Base-by-base conservation (phyloP, 2,329 filamentous ascomycete genomes). In the Spiromastix sp. region DNA sequence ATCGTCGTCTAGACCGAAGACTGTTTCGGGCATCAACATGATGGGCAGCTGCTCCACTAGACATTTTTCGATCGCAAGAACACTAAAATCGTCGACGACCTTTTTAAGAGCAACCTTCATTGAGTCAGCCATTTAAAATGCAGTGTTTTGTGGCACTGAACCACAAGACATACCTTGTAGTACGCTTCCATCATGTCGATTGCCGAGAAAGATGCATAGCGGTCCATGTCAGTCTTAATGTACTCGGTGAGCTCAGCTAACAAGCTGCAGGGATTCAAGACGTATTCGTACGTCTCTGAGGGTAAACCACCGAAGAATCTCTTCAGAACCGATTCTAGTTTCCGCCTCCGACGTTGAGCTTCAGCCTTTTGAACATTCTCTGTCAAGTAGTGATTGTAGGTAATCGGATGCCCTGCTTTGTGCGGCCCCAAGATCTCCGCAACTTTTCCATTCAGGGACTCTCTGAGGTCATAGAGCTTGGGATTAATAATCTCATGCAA, bases 121-220 rank as follows among this genome's bases (percentile, higher is more conserved):
- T n/a, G n/a, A n/a, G n/a, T n/a, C n/a, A n/a, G n/a, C n/a, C n/a
- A n/a, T n/a, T n/a, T n/a, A n/a, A n/a, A n/a, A n/a, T n/a, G n/a
- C n/a, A n/a, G n/a, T n/a, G n/a, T n/a, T n/a, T n/a, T n/a, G n/a
- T n/a, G n/a, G n/a, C n/a, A n/a, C n/a, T n/a, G n/a, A n/a, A n/a
- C n/a, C n/a, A n/a, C n/a, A n/a, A n/a, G n/a, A n/a, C n/a, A n/a
- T 35, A 64, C 64, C 55, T 66, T 61, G 48, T 68, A 68, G 42
- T 66, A 68, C 2, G 64, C 61, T 32, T 63, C 44, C 56, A 66
- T 61, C 31, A 53, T 57, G 37, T 65, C 56, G 5, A 59, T 38
- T 7, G 57, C 59, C 33, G 61, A 52, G 1, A 50, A 57, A 12
- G 57, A 59, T 3, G 61, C 60, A 39, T 51, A 56, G 2, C 36